Evolutionary conservation across 1,284 basidiomycete species (phyloP), one percentile per base, ranked within the genome.

Genomic region (Moesziomyces aphidis): DNA sequence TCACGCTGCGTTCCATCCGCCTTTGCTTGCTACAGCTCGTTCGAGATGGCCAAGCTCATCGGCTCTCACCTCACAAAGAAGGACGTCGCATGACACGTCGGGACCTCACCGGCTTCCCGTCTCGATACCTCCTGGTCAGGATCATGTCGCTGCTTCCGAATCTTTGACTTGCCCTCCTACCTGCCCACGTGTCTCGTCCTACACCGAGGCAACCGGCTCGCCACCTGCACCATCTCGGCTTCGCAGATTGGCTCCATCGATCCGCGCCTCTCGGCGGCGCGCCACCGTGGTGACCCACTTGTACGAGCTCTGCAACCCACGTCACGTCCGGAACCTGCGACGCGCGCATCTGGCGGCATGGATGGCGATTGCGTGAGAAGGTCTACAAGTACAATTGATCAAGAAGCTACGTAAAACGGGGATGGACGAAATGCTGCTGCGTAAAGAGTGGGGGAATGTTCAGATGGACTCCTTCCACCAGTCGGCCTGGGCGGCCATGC

Each of bases 1-100:
- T 58, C 21, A 57, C 59, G 2, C 11, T 22, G 11, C 39, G 8
- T 44, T 22, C 4, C 15, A 34, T 54, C 10, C 36, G 45, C 13
- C 22, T 2, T 42, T 44, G 6, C 24, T 9, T 34, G 17, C 34
- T 34, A 23, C 58, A 81, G 81, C 70, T 83, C 81, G 13, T 84
- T 84, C 55, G 83, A 84, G 50, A 84, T 84, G 81, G 75, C 80
- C 22, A 84, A 84, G 78, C 70, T 83, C 22, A 83, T 83, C 50
- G 78, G 81, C 22, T 54, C 74, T 9, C 82, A 83, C 49, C 69
- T 83, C 17, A 64, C 65, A 36, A 83, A 83, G 73, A 82, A 79
- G 69, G 77, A 79, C 44, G 67, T 73, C 22, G 55, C 66, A 74
- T 64, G 55, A 62, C 34, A 36, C 10, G 10, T 21, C 24, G 26